Conservation (phyloP, 1,284 basidiomycete species). For the Irpex rosettiformis region DNA sequence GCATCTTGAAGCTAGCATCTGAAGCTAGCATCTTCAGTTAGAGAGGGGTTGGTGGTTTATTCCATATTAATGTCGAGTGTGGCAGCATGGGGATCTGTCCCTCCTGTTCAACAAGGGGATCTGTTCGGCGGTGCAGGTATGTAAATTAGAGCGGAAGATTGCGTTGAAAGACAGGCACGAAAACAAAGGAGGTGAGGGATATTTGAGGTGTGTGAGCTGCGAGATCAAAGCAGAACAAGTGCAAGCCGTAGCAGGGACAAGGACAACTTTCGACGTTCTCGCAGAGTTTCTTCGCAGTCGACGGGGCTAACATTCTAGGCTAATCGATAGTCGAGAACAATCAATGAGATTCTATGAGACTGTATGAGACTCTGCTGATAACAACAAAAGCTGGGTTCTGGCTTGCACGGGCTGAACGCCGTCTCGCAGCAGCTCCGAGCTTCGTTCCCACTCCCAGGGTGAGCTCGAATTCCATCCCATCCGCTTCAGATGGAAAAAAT, state of each 20-base stretch:
- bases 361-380: no score
- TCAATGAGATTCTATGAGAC: not conserved
- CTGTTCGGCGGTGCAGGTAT: not conserved
- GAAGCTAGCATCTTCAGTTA: no score
- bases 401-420: no score
- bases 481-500: not conserved
- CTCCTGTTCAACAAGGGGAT: not conserved
- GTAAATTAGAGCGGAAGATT: not conserved
- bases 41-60: no score
- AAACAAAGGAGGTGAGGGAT: no score
- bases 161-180: not conserved
- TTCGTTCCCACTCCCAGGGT: not conserved
- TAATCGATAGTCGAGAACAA: not conserved
- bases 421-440: no score
- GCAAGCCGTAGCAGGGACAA: not conserved
- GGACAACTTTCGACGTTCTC: not conserved
- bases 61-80: no score
- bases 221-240: not conserved
- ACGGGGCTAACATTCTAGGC: not conserved
- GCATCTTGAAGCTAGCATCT: no score
- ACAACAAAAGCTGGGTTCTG: not conserved
- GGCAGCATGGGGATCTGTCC: not conserved
- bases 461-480: not conserved
- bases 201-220: not conserved
- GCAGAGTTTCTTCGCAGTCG: no score